Conservation (phyloP, 768 basidiomycete species). For the Pleurotus cornucopiae region DNA sequence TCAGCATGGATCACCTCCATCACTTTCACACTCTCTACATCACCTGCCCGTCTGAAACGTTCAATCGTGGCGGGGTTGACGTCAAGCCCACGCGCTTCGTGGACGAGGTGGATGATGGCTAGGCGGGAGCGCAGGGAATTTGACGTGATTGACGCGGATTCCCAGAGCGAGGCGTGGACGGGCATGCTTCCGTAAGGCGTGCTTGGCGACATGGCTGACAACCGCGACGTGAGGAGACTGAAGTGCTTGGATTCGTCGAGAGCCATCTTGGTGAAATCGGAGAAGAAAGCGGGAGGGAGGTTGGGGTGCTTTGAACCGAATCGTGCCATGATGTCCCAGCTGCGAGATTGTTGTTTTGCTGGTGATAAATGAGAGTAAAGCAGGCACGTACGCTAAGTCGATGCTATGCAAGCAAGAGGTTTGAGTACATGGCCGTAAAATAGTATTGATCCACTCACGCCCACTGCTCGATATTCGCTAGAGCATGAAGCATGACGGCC, state of each 20-base stretch:
- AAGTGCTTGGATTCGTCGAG: constrained; percentile 88
- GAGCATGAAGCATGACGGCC: constrained; percentile 73
- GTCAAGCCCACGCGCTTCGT: constrained; percentile 81
- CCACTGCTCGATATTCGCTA: constrained; percentile 88
- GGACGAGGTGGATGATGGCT: constrained; percentile 82
- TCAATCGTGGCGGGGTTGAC: constrained; percentile 80
- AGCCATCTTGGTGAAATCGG: constrained; percentile 81
- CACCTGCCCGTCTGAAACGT: constrained; percentile 62
- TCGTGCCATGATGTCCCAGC: constrained; percentile 82
- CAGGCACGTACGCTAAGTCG: constrained; percentile 59
- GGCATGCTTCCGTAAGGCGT: constrained; percentile 72
- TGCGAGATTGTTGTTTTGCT: constrained; percentile 16
- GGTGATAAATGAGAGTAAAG: no score
- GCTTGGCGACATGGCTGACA: constrained; percentile 55
- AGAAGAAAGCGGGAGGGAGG: constrained; percentile 72
- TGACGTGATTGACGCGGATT: constrained; percentile 66
- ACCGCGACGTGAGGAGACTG: constrained; percentile 56
- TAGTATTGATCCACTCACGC: constrained; percentile 48
- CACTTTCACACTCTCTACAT: constrained; percentile 58
- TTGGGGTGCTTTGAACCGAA: constrained; percentile 59
- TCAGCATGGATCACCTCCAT: constrained; percentile 78
- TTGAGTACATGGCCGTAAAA: neutral
- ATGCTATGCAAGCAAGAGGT: constrained; percentile 36
- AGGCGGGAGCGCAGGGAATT: constrained; percentile 66
- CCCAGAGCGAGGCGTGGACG: constrained; percentile 79